Evolutionary conservation across 768 basidiomycete species (phyloP), one percentile per base, ranked within the genome.

Genomic region (Tulasnella sp.): DNA sequence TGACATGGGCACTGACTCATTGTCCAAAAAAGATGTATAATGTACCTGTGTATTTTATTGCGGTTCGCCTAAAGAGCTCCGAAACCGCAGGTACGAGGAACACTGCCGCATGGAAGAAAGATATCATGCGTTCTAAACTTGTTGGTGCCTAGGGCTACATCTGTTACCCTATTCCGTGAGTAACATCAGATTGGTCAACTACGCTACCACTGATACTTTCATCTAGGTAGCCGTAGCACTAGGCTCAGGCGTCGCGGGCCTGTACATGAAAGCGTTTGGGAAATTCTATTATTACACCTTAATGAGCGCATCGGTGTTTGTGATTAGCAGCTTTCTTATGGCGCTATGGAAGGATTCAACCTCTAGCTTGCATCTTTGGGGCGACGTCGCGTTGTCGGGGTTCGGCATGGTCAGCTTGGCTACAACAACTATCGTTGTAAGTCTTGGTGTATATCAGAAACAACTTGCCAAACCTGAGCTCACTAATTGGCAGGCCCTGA

Each of bases 161-260:
- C 73, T 99, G 21, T 73, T 98, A 38, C 92, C 94, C 24, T 93
- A 96, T 72, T 90, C 89, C 34, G 86, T 91, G 73, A 71, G 83
- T 21, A 23, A 56, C 26, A 29, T 17, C 64, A 65, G 64, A 55
- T 58, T 66, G 56, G 59, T 64, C 59, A 61, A 65, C 10, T 30
- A 13, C 27, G n/a, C 30, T 62, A 17, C 41, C 24, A n/a, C 21
- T 15, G 23, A 63, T 41, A 9, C 44, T n/a, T 3, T 41, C 58
- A 50, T 52, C 3, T 68, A 92, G 86, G 72, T 88, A 63, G 84
- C 87, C 50, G 78, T 96, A 58, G 86, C 92, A 2, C 74, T 77
- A 0, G 95, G 95, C 23, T 94, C 91, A 63, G 78, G 98, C 29
- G 76, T 85, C 51, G 90, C 90, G 42, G 95, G 95, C 66, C 94